Conservation (phyloP, 2,329 filamentous ascomycete species). For the Penicillium digitatum region DNA sequence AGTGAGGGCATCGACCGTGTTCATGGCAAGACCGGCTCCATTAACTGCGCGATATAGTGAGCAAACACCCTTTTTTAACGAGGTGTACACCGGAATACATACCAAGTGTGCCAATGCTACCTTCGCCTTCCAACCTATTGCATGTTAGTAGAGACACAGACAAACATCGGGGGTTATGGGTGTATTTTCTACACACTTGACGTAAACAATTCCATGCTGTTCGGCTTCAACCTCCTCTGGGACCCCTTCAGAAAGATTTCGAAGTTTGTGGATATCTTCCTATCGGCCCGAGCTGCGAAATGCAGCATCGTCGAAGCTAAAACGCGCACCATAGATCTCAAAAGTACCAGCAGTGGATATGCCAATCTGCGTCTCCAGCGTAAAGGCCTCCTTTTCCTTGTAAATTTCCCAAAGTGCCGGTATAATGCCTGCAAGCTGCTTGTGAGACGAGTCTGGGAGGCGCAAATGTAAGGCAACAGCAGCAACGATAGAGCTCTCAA, state of each 20-base stretch:
- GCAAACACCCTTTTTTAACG: not conserved
- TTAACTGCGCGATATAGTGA: conserved; percentile 55
- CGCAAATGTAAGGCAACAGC: conserved; percentile 49
- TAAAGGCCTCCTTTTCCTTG: conserved; percentile 62
- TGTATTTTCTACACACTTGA: conserved; percentile 49
- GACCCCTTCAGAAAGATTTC: conserved; percentile 52
- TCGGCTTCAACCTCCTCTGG: conserved; percentile 60
- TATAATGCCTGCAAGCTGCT: conserved; percentile 50
- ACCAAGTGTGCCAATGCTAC: conserved; percentile 69
- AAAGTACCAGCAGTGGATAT: conserved; percentile 43
- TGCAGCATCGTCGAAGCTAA: conserved; percentile 68
- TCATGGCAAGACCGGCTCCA: conserved; percentile 85
- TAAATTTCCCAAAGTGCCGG: conserved; percentile 57
- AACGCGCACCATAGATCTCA: conserved; percentile 52
- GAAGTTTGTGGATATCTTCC: conserved; percentile 55
- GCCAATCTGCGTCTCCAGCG: conserved; percentile 52
- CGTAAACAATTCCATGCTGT: conserved; percentile 72
- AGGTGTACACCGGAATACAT: conserved; percentile 7
- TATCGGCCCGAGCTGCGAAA: conserved; percentile 61
- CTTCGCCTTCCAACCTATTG: conserved; percentile 46
- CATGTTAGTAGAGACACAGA: not conserved
- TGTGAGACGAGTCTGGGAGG: conserved; percentile 47
- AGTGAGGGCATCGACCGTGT: conserved; percentile 75
- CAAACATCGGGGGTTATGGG: not conserved
- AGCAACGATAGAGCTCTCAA: conserved; percentile 43